A percentile compares a stretch with the other conserved stretches of the same genome.
Conservation (phyloP, 441 rosid species). For the Bocquillonia castaneifolia region DNA sequence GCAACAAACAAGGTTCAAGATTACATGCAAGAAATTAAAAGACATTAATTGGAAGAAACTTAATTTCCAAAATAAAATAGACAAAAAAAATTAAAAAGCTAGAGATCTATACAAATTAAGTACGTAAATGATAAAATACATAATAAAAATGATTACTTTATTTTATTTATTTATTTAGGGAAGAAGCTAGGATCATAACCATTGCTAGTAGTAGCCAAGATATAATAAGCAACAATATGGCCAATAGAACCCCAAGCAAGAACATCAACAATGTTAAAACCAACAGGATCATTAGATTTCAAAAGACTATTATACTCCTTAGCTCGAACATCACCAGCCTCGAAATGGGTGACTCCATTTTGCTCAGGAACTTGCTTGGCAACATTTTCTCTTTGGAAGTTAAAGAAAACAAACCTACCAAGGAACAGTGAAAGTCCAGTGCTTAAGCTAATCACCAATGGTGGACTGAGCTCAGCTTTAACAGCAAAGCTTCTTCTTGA, state of each 20-base stretch:
- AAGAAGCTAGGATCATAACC: conserved; percentile 88
- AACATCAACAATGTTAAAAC: conserved; percentile 92
- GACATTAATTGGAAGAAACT: background rate
- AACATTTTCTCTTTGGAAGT: conserved; percentile 95
- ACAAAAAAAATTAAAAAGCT: background rate
- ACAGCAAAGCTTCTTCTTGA: conserved; percentile 26
- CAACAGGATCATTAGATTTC: conserved; percentile 91
- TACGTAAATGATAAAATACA: too few relatives aligned
- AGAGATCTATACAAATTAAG: background rate
- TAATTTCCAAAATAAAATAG: background rate
- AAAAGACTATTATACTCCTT: conserved; percentile 87
- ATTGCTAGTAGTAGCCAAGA: conserved; percentile 91
- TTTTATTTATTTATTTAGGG: background rate
- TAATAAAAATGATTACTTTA: too few relatives aligned
- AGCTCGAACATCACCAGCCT: conserved; percentile 89
- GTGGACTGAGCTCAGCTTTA: conserved; percentile 67
- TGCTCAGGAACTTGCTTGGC: conserved; percentile 97
- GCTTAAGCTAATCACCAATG: conserved; percentile 82
- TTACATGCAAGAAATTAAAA: background rate
- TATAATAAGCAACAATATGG: conserved; percentile 90
- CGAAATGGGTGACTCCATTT: conserved; percentile 85
- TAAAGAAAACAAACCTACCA: conserved; percentile 94
- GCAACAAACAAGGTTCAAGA: background rate
- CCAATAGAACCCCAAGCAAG: conserved; percentile 99
- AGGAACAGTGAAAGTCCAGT: conserved; percentile 88